phyloP scores from a whole-genome alignment of 148 eudicot genomes.

The Rhododendron griersonianum region DNA sequence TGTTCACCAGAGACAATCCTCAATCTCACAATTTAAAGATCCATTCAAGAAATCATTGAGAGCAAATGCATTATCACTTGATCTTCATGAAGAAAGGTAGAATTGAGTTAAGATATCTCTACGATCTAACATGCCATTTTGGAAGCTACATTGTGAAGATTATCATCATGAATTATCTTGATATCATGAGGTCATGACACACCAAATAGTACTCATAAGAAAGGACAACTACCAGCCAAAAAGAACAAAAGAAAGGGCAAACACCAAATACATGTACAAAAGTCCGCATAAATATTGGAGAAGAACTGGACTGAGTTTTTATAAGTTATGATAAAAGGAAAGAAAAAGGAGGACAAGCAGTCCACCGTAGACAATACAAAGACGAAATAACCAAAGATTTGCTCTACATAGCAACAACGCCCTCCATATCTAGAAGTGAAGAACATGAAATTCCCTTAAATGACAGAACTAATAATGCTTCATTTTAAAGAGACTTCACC shows the following conservation, averaged over 20 bases:
- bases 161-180: background rate
- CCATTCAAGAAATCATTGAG: background rate
- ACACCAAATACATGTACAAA: background rate
- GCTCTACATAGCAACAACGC: background rate
- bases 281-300: background rate
- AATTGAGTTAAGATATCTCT: background rate
- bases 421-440: background rate
- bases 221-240: background rate
- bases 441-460: background rate
- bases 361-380: background rate
- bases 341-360: background rate
- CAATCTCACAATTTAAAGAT: conserved; percentile 8
- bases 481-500: background rate
- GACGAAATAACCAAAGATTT: background rate
- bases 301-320: background rate
- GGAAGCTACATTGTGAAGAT: background rate
- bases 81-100: background rate
- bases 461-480: background rate
- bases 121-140: background rate
- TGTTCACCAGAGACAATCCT: background rate
- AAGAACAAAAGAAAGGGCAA: background rate
- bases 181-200: background rate
- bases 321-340: background rate
- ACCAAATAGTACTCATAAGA: background rate
- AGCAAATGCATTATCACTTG: background rate